Percentiles rank a stretch among this genome's conserved stretches.
These are phyloP conservation scores for Musa itinerans DNA, from an alignment of 176 grass and related monocot species.

Conservation along the genomic window DNA sequence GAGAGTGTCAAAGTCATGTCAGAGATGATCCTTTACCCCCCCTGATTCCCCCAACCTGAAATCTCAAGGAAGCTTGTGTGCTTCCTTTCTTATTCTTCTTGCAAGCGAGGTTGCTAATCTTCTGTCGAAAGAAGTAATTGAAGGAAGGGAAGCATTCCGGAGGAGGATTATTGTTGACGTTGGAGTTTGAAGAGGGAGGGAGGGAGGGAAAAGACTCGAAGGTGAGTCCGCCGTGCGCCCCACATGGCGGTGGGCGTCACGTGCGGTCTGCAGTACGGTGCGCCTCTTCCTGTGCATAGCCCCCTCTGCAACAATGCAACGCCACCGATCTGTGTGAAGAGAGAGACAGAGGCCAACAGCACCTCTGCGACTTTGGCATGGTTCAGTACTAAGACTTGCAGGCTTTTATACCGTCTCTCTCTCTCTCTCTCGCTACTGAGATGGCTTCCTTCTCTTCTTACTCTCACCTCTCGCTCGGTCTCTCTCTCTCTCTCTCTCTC, in stretches of 20 bases:
- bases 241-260: slow-evolving; percentile 16
- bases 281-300: neutral
- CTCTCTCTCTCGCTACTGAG: neutral
- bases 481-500: neutral
- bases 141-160: too few relatives aligned
- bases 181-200: neutral
- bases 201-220: neutral
- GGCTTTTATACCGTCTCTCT: neutral
- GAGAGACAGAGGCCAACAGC: neutral
- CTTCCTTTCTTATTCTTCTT: too few relatives aligned
- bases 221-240: neutral
- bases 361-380: neutral
- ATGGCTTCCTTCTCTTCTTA: neutral
- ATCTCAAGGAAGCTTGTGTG: too few relatives aligned
- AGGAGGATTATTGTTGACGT: too few relatives aligned
- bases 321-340: neutral
- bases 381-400: slow-evolving; percentile 2
- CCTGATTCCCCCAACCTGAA: neutral
- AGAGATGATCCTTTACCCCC: neutral
- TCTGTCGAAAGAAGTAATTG: too few relatives aligned
- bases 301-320: neutral
- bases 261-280: slow-evolving; percentile 36
- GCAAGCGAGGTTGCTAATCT: too few relatives aligned
- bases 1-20: neutral
- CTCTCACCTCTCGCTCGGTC: neutral